Evolutionary conservation across 106 monocot species (phyloP).

Genomic region (Dioscorea alata): DNA sequence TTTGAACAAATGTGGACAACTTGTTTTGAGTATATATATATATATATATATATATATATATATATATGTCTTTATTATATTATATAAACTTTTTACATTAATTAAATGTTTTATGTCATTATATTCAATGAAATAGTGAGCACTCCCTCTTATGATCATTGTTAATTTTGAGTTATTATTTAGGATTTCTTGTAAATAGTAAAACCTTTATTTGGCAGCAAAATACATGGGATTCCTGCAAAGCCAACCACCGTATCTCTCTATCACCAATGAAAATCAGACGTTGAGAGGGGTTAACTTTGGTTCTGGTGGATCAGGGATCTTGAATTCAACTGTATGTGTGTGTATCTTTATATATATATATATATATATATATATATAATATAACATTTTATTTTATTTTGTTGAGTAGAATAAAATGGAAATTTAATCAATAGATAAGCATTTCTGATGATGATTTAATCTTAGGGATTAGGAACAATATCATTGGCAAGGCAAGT

Average conservation of each 20-base stretch:
- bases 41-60: no score
- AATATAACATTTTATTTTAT: background rate
- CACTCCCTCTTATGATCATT: background rate
- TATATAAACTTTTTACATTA: no score
- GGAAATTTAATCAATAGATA: background rate
- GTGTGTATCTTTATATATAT: no score
- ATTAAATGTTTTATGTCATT: no score
- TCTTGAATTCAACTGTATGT: slow-evolving; percentile 26
- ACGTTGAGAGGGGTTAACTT: background rate
- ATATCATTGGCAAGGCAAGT: background rate
- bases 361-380: background rate
- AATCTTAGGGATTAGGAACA: background rate
- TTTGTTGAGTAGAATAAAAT: background rate
- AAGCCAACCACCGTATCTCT: slow-evolving; percentile 26
- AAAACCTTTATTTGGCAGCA: background rate
- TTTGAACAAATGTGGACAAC: no score
- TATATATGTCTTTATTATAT: no score
- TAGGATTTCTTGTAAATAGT: background rate
- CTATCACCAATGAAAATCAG: background rate
- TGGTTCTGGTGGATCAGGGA: slow-evolving; percentile 31
- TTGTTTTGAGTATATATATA: no score
- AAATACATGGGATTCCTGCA: background rate
- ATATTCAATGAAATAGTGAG: background rate
- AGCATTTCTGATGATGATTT: background rate
- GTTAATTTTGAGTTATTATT: background rate